Base-by-base conservation (phyloP, 2,329 filamentous ascomycete species). In the Plenodomus biglobosus region DNA sequence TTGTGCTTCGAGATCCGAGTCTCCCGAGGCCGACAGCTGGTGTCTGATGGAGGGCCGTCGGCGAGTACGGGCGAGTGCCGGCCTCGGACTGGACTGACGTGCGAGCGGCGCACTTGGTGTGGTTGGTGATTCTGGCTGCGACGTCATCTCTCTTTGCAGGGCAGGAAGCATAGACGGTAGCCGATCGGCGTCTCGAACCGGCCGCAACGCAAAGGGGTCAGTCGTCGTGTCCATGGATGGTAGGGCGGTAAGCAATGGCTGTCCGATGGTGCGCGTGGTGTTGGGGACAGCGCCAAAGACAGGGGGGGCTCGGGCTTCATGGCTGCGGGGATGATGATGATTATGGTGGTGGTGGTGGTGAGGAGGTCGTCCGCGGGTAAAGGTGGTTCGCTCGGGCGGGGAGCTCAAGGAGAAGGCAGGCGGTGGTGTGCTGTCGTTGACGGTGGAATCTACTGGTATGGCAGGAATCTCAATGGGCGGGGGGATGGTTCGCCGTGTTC, bases 31-130 rank as follows among this genome's bases (percentile, higher is more conserved):
- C 16, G 92, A 96, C 54, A 87, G 84, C 65, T 96, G 91, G 64
- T 96, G 92, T 49, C 90, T 85, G 59, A 96, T 94, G 0, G 90
- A 91, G 27, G 91, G 90, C 30, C 92, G 83, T 62, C 89, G 81
- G 42, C 87, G 80, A 16, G 82, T 76, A 38, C 75, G 74, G 3
- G 78, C 75, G 2, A 80, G 77, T 2, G 79, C 79, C 37, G 69
- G 63, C 48, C 70, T 64, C 20, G 73, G 72, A 48, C 72, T 76
- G 22, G 62, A 66, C 48, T 67, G 69, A 37, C 59, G 64, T 30
- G 51, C 62, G 30, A 53, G 58, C 45, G 60, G 65, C 46, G 64
- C 69, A 46, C 63, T 69, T 36, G 62, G 74, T 41, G 78, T 74
- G 20, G 85, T 70, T 41, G 70, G 68, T 48, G 66, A 96, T 48